Evolutionary conservation across 768 basidiomycete species (phyloP).

Genomic region (Leccinum longicurvipes): DNA sequence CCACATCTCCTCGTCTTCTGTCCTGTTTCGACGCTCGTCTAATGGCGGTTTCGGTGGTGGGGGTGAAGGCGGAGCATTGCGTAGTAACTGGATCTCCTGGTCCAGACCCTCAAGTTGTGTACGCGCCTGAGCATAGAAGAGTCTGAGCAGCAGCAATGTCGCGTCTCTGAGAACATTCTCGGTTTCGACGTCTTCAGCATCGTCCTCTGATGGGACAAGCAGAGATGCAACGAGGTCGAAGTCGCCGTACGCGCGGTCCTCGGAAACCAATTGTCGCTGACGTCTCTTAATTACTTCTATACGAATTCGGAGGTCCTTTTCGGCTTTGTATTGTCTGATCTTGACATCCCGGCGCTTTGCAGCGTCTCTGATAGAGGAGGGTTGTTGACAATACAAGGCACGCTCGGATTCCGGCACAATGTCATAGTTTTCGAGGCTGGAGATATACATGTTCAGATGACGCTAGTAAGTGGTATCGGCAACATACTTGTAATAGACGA

Average conservation of each 20-base stretch:
- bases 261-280: slow-evolving; percentile 38
- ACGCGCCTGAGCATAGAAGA: slow-evolving; percentile 68
- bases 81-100: slow-evolving; percentile 71
- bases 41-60: slow-evolving; percentile 28
- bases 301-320: slow-evolving; percentile 71
- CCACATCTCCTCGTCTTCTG: slow-evolving; percentile 58
- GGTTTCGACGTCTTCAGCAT: slow-evolving; percentile 53
- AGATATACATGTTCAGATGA: slow-evolving; percentile 46
- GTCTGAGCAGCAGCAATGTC: slow-evolving; percentile 65
- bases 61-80: slow-evolving; percentile 44
- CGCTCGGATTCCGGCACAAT: slow-evolving; percentile 63
- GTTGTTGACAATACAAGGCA: slow-evolving; percentile 47
- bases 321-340: slow-evolving; percentile 85
- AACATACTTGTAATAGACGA: neutral
- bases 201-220: slow-evolving; percentile 39
- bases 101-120: slow-evolving; percentile 62
- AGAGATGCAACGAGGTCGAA: slow-evolving; percentile 65
- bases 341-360: slow-evolving; percentile 78
- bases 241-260: slow-evolving; percentile 41
- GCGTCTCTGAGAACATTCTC: slow-evolving; percentile 69
- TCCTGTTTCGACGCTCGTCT: slow-evolving; percentile 39
- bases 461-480: slow-evolving; percentile 35
- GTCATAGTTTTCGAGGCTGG: slow-evolving; percentile 58
- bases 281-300: slow-evolving; percentile 64
- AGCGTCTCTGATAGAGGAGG: slow-evolving; percentile 55